Conservation (phyloP, 1,284 basidiomycete genomes). For the Schizophyllum amplum region DNA sequence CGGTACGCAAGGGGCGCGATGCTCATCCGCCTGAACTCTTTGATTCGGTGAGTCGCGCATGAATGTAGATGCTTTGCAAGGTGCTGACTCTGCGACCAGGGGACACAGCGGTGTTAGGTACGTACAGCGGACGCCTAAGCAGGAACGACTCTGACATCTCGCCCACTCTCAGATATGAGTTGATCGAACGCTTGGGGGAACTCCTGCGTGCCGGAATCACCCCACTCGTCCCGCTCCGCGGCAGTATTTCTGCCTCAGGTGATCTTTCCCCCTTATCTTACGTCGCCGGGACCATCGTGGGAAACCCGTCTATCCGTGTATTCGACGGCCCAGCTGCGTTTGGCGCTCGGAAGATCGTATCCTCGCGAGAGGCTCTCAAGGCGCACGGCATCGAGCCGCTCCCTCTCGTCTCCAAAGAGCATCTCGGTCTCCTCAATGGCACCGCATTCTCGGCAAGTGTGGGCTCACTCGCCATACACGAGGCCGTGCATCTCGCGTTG, state of each 20-base stretch:
- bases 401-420: slow-evolving; percentile 70
- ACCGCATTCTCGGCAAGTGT: slow-evolving; percentile 75
- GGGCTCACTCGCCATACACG: slow-evolving; percentile 58
- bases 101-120: no score
- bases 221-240: slow-evolving; percentile 78
- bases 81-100: no score
- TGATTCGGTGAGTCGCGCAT: slow-evolving; percentile 84
- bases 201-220: slow-evolving; percentile 70
- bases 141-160: no score
- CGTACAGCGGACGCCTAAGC: no score
- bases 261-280: slow-evolving; percentile 78
- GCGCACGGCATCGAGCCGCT: slow-evolving; percentile 62
- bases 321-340: slow-evolving; percentile 51
- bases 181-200: slow-evolving; percentile 72
- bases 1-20: slow-evolving; percentile 61
- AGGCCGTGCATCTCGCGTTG: slow-evolving; percentile 65
- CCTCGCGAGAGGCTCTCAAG: slow-evolving; percentile 58
- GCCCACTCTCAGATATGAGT: slow-evolving; percentile 61
- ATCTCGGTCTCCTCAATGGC: slow-evolving; percentile 77
- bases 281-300: slow-evolving; percentile 72
- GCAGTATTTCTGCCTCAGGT: slow-evolving; percentile 78
- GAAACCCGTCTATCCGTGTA: slow-evolving; percentile 73
- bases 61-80: no score
- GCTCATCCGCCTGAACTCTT: slow-evolving; percentile 79
- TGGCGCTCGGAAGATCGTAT: slow-evolving; percentile 45